Percentiles rank a stretch among this genome's conserved stretches.
Evolutionary conservation across 495 filamentous ascomycete genomes (phyloP).

Genomic region (Bacidia rubella): DNA sequence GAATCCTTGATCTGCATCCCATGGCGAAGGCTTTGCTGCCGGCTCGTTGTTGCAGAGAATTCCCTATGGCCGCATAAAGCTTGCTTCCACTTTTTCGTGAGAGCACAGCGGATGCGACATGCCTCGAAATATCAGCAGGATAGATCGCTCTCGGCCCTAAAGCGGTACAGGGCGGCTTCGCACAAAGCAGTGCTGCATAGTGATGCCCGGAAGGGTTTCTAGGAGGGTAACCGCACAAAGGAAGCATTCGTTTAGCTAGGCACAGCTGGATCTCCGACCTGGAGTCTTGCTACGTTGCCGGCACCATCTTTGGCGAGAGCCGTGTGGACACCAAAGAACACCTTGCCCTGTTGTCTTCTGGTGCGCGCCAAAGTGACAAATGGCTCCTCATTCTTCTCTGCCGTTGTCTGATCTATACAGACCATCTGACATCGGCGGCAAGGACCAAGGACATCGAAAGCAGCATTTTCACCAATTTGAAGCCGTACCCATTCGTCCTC

Average conservation of each 20-base stretch:
- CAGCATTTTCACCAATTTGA: constrained; percentile 24
- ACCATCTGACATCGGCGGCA: constrained; percentile 93
- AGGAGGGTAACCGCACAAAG: too few species aligned
- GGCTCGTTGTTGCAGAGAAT: too few species aligned
- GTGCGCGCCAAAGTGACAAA: constrained; percentile 82
- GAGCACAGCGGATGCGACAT: too few species aligned
- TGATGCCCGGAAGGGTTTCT: too few species aligned
- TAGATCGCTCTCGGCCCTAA: too few species aligned
- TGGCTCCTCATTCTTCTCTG: constrained; percentile 64
- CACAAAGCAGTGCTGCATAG: too few species aligned
- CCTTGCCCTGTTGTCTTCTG: constrained; percentile 62
- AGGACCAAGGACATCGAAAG: constrained; percentile 59
- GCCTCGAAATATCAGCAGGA: too few species aligned
- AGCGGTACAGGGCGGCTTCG: too few species aligned
- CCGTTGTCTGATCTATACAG: constrained; percentile 78
- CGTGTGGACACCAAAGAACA: constrained; percentile 77
- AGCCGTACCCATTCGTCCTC: constrained; percentile 36
- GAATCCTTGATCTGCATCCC: too few species aligned
- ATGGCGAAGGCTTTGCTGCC: too few species aligned
- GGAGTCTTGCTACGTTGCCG: constrained; percentile 5
- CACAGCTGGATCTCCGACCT: constrained; percentile 13
- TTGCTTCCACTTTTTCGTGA: too few species aligned
- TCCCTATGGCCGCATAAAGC: too few species aligned
- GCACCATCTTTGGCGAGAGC: constrained; percentile 17
- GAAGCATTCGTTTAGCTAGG: background rate